Evolutionary conservation across 164 flowering plant genomes (phyloP).

Genomic region (Berberis vulgaris): DNA sequence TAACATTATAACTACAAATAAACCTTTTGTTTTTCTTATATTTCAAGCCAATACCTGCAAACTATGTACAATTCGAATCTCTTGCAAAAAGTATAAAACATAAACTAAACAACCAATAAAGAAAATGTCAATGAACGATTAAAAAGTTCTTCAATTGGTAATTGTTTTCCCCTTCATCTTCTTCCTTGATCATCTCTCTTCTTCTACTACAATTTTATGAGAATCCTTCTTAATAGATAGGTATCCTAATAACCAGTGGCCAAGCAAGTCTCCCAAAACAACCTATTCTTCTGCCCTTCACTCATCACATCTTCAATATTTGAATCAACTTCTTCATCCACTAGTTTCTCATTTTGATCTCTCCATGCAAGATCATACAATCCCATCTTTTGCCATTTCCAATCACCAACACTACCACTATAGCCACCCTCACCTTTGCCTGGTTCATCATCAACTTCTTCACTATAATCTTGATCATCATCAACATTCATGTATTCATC

Average conservation of each 20-base stretch:
- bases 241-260: conserved; percentile 7
- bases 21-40: too few relatives aligned
- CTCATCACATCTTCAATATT: conserved; percentile 2
- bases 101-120: too few relatives aligned
- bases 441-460: neutral
- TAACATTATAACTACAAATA: too few relatives aligned
- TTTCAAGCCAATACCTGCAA: too few relatives aligned
- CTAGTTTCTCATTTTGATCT: neutral
- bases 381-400: neutral
- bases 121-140: too few relatives aligned
- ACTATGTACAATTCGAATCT: too few relatives aligned
- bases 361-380: neutral
- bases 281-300: conserved; percentile 7
- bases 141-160: too few relatives aligned
- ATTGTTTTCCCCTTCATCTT: too few relatives aligned
- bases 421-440: neutral
- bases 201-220: too few relatives aligned
- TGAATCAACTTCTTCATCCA: neutral
- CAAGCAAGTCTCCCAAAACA: conserved; percentile 21
- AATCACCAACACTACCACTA: neutral
- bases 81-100: too few relatives aligned
- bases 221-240: too few relatives aligned
- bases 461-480: neutral
- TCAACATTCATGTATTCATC: neutral
- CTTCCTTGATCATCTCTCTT: too few relatives aligned